Percentiles rank a stretch among this genome's conserved stretches.
phyloP scores from a whole-genome alignment of 345 rosid genomes.

The Cardamine occulta region DNA sequence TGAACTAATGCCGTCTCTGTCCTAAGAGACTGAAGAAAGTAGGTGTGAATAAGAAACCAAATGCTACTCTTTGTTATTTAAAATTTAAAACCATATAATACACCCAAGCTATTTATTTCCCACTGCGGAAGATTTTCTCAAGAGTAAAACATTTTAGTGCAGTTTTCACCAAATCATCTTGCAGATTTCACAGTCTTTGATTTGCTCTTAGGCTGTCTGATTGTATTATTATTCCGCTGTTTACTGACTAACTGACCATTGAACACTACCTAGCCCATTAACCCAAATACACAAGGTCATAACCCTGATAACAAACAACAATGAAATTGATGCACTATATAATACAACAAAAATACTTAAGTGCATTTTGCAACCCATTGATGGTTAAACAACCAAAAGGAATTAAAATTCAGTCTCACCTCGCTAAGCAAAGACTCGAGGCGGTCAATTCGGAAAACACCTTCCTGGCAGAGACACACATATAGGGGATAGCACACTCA shows the following conservation, averaged over 20 bases:
- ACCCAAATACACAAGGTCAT: conserved; percentile 2
- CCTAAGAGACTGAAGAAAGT: conserved; percentile 70
- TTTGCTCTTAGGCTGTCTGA: conserved; percentile 9
- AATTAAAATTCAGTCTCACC: conserved; percentile 53
- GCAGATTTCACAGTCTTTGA: neutral
- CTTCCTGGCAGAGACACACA: conserved; percentile 58
- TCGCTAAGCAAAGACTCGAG: conserved; percentile 82
- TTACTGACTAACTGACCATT: neutral
- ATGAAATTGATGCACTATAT: neutral
- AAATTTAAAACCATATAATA: conserved; percentile 10
- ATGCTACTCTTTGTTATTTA: neutral
- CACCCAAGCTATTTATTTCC: conserved; percentile 13
- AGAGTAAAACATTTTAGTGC: neutral
- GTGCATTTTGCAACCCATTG: conserved; percentile 1
- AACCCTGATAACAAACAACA: conserved; percentile 1
- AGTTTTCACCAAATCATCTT: conserved; percentile 9
- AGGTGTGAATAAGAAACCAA: conserved; percentile 14
- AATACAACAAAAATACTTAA: neutral
- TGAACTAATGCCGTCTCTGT: conserved; percentile 64
- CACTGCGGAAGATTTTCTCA: neutral
- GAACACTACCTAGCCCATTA: conserved; percentile 2
- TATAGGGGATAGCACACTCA: conserved; percentile 18
- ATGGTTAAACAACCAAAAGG: neutral
- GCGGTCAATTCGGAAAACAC: conserved; percentile 90
- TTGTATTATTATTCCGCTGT: conserved; percentile 9